Base-by-base conservation (phyloP, 371 early-diverging fungal species). In the Mortierella polycephala region DNA sequence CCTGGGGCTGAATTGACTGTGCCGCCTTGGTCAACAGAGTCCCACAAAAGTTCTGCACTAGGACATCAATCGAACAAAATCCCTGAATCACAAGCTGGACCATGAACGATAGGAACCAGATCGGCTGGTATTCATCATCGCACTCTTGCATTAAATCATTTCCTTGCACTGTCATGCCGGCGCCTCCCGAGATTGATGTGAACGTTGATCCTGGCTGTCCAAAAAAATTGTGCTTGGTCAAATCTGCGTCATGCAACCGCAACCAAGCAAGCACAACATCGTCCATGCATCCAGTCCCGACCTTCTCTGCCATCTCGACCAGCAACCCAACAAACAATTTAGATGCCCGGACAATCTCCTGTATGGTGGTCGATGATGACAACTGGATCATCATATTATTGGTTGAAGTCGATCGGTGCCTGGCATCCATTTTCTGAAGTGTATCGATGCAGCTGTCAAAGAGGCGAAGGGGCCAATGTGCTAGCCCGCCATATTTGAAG, bases 101-200 rank as follows among this genome's bases (percentile, higher is more conserved):
- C 40, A 88, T 75, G 60, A 88, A 87, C 12, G 84, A 67, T 10
- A 86, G 81, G 2, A 86, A 69, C 89, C 89, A 88, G 5, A 84
- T 76, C 11, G 82, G 63, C 0, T 67, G 71, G 0, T 59, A 23
- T n/a, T 58, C 62, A 12, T 41, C 37, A 5, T 46, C 18, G 4
- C 41, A 42, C 10, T 45, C 67, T 5, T 51, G 51, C 10, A 14
- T 0, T 9, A 18, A 7, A 18, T 60, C 60, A 49, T 49, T 14
- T 55, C 44, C 16, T 77, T 63, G 82, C 83, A 60, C 74, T 76
- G 23, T 59, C 74, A 14, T 70, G 58, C 42, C 69, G 71, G 37
- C 51, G 30, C 30, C 30, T 30, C 30, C 30, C 30, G 30, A 30
- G 30, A 30, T 30, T 30, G 30, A 30, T 30, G 51, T n/a, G 18